Base-by-base conservation (phyloP, 83 land plant species). In the Isoetes engelmannii region DNA sequence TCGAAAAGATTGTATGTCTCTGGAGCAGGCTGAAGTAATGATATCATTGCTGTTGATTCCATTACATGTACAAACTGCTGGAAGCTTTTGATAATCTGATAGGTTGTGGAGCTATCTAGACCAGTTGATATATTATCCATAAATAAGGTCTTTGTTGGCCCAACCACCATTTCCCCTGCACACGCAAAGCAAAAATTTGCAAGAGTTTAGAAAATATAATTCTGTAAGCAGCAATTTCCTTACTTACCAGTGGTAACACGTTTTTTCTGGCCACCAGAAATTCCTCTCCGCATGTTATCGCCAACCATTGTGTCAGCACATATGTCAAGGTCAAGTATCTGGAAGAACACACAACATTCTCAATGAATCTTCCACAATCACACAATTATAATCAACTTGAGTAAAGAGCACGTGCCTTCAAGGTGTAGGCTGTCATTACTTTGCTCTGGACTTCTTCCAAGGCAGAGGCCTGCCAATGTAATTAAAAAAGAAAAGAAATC, bases 71-170 rank as follows among this genome's bases (percentile, higher is more conserved):
- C 70, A 19, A 37, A 18, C 0, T 68, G 70, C 37, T 58, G 59
- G 37, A 68, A 37, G 48, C 87, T 80, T 55, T 87, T 87, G 19
- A 87, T 80, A 12, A 87, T 87, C 69, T 84, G 84, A 64, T 19
- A 68, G 5, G 70, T 68, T 12, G 70, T 68, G 10, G 70, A 68
- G 21, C 70, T 68, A 58, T 68, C 70, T 5, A 68, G 41, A 4
- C 70, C 70, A 19, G 70, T 68, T 8, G 70, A 68, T 1, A 68
- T 68, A 56, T 68, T 58, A 68, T 68, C 70, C 70, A 68, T 68
- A 28, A 68, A 68, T n/a, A 68, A 45, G 12, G 70, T 58, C 50
- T 68, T 68, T 17, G 70, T 58, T 21, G 70, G 70, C 37, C 70
- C 70, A 4, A 68, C 70, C 15, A 68, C 46, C 70, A 68, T 68